Percentiles rank a stretch among this genome's conserved stretches.
These are phyloP conservation scores for Botrytis deweyae DNA, from an alignment of 2,329 filamentous ascomycete genomes.

Conservation along the genomic window DNA sequence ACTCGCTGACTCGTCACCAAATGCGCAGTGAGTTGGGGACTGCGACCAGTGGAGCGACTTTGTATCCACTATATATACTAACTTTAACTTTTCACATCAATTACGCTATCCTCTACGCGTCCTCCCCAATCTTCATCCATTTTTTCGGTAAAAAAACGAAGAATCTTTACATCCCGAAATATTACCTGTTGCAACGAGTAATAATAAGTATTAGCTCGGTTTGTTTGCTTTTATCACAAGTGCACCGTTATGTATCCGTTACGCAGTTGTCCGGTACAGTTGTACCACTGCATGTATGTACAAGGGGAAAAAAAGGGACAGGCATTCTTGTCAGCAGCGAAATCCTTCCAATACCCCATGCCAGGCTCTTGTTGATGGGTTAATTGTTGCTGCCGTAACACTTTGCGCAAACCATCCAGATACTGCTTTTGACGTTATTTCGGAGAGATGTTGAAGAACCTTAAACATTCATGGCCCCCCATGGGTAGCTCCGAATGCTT, in stretches of 20 bases:
- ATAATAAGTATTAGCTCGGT: neutral
- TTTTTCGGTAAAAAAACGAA: neutral
- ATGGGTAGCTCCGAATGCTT: neutral
- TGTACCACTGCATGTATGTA: neutral
- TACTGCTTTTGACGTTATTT: neutral
- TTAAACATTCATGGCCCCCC: neutral
- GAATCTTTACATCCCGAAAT: neutral
- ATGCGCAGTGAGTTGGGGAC: neutral
- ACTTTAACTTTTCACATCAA: constrained; percentile 9
- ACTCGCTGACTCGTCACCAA: constrained; percentile 1
- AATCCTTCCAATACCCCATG: neutral
- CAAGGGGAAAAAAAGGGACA: neutral
- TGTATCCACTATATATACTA: constrained; percentile 7
- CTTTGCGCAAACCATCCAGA: neutral
- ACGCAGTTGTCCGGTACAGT: neutral
- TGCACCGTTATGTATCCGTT: neutral
- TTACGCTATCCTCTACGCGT: constrained; percentile 20
- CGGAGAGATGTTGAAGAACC: neutral
- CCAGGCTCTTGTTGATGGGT: neutral
- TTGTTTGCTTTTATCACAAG: neutral
- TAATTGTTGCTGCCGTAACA: neutral
- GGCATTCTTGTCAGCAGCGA: neutral
- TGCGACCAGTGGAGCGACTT: neutral
- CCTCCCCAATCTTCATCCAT: neutral
- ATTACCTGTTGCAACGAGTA: neutral